Evolutionary conservation across 441 rosid species (phyloP).

Genomic region (Populus hybrid): DNA sequence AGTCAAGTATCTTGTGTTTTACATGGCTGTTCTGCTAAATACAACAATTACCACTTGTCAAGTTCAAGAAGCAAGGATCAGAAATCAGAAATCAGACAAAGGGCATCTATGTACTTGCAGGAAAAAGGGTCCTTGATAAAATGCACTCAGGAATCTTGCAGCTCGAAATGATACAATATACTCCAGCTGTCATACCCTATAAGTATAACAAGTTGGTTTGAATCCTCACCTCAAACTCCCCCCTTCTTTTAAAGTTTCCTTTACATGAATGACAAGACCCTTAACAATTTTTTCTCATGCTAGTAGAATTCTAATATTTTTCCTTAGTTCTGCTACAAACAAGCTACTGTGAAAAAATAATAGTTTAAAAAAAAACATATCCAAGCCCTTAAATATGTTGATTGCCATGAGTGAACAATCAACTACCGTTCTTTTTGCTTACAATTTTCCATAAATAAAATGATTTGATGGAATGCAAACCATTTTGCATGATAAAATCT

Average conservation of each 20-base stretch:
- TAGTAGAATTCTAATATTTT: background rate
- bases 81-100: background rate
- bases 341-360: background rate
- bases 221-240: conserved; percentile 1
- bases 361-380: background rate
- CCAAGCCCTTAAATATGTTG: background rate
- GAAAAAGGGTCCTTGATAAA: background rate
- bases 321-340: background rate
- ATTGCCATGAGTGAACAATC: background rate
- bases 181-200: background rate
- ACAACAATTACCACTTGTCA: background rate
- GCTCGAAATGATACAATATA: background rate
- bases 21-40: background rate
- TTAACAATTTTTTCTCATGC: conserved; percentile 7
- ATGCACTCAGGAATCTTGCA: background rate
- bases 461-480: background rate
- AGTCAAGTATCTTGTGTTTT: background rate
- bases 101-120: background rate
- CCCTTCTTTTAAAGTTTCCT: background rate
- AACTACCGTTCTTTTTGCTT: background rate
- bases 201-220: background rate
- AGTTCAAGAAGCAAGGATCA: background rate
- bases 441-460: background rate
- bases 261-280: background rate
- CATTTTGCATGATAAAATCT: background rate